Evolutionary conservation across 345 rosid genomes (phyloP).

Genomic region (Ceriops decandra): DNA sequence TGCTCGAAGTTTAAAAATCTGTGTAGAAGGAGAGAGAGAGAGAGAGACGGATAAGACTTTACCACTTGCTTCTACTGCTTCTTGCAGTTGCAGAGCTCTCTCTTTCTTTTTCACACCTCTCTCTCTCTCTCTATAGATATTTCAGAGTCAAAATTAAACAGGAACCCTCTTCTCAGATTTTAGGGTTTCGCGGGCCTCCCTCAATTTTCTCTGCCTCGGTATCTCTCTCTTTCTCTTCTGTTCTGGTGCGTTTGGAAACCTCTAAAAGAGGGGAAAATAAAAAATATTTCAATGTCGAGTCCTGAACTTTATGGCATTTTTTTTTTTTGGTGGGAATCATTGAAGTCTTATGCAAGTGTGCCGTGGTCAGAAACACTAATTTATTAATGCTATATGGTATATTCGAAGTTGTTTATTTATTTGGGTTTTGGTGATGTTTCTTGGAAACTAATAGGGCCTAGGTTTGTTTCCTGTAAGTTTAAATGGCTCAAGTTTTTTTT

Average conservation of each 20-base stretch:
- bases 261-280: not conserved
- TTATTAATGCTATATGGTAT: not conserved
- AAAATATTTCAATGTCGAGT: not conserved
- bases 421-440: not conserved
- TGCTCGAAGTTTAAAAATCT: no score
- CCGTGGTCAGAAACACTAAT: not conserved
- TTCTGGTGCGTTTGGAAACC: conserved; percentile 13
- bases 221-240: not conserved
- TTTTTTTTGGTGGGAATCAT: not conserved
- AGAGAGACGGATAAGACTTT: conserved; percentile 19
- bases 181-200: conserved; percentile 12
- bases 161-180: conserved; percentile 8
- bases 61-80: not conserved
- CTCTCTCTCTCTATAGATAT: no score
- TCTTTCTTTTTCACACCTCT: not conserved
- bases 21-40: no score
- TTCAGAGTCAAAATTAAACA: no score
- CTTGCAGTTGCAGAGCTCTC: conserved; percentile 20
- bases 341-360: conserved; percentile 10
- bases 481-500: not conserved
- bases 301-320: no score
- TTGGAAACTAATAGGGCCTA: not conserved
- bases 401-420: not conserved
- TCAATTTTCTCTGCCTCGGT: conserved; percentile 25
- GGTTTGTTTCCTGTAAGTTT: not conserved